These are phyloP conservation scores for Saccharomycopsis malanga DNA, from an alignment of 805 yeast genomes.

Conservation along the genomic window DNA sequence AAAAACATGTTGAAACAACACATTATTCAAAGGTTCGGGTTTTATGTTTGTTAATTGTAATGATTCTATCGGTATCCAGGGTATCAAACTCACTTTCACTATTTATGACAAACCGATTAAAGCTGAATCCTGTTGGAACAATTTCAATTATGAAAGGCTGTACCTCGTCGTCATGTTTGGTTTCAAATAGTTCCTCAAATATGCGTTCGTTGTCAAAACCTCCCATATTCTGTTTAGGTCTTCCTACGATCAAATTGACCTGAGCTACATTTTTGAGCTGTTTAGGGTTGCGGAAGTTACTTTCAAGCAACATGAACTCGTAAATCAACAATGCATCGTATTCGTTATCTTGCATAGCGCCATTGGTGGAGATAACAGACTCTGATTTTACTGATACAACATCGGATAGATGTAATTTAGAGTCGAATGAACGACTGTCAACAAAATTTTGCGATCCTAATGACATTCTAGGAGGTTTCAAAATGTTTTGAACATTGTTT, in stretches of 20 bases:
- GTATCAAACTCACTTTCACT: slow-evolving; percentile 9
- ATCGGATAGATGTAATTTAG: slow-evolving; percentile 8
- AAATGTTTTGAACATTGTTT: slow-evolving; percentile 9
- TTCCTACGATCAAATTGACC: slow-evolving; percentile 14
- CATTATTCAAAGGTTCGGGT: slow-evolving; percentile 7
- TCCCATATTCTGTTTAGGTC: not conserved
- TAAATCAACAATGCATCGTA: slow-evolving; percentile 10
- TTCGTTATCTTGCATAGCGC: not conserved
- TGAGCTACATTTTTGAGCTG: slow-evolving; percentile 1
- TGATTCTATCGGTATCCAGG: slow-evolving; percentile 6
- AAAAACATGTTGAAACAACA: too few relatives aligned
- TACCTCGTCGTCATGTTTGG: slow-evolving; percentile 1
- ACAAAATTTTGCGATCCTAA: not conserved
- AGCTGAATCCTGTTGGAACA: slow-evolving; percentile 6
- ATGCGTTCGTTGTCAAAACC: not conserved
- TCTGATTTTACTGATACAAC: slow-evolving; percentile 5
- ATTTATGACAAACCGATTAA: slow-evolving; percentile 10
- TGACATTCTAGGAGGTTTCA: not conserved
- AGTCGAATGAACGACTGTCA: slow-evolving; percentile 16
- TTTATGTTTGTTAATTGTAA: slow-evolving; percentile 12
- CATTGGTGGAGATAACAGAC: not conserved
- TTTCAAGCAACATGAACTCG: slow-evolving; percentile 11
- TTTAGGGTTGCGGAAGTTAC: slow-evolving; percentile 2
- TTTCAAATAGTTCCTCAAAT: slow-evolving; percentile 12
- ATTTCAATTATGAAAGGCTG: slow-evolving; percentile 19